Evolutionary conservation across 225 moss, liverwort and hornwort genomes (phyloP), one percentile per base, ranked within the genome.

Genomic region (Polytrichum formosum): DNA sequence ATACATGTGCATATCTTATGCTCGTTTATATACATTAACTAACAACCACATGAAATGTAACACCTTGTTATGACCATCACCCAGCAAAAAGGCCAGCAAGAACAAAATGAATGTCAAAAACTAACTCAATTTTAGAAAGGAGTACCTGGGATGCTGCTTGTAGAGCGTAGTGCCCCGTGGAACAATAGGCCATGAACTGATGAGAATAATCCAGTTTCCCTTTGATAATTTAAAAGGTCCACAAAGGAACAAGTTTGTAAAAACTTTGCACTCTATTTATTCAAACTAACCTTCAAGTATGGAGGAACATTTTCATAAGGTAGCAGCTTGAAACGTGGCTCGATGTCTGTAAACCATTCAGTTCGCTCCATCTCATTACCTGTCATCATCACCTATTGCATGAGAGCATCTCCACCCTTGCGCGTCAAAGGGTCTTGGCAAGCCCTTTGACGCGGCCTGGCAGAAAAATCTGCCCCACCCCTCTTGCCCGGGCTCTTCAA

Each of bases 341-440:
- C 95, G 56, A 95, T 88, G 70, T 92, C 92, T 67, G 80, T 83
- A 75, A 98, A 98, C 94, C 94, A 98, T 58, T 92, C 94, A 70
- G 91, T 84, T 76, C 85, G 82, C 79, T 98, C 94, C 79, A 84
- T 81, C 78, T 91, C 92, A 82, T 88, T 90, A 35, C 98, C 94
- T 56, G 83, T 88, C 75, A 91, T 91, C 90, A 98, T 88, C 65
- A 98, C 98, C 97, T 98, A 74, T 63, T 66, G 60, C 37, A 37
- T 37, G 37, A 37, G 13, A 37, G n/a, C n/a, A n/a, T n/a, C n/a
- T n/a, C n/a, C n/a, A n/a, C n/a, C n/a, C n/a, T n/a, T n/a, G n/a
- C n/a, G n/a, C n/a, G n/a, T n/a, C n/a, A n/a, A n/a, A n/a, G n/a
- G n/a, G n/a, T n/a, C n/a, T n/a, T n/a, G n/a, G n/a, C n/a, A n/a